Base-by-base conservation (phyloP, 768 basidiomycete species). In the Naganishia antarctica region DNA sequence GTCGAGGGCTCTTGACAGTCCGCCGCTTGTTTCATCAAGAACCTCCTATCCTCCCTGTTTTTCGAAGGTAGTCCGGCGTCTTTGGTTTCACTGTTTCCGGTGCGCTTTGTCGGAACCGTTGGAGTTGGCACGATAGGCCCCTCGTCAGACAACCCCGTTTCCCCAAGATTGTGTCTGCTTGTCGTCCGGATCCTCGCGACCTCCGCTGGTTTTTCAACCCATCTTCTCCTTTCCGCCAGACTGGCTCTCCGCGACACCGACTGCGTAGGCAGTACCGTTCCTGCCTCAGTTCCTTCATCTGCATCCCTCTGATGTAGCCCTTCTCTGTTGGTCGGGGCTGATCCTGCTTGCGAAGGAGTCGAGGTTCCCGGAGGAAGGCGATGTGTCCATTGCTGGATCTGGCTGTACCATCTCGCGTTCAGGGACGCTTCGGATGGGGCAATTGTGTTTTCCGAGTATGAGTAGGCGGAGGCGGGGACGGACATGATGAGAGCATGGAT, bases 391-490 rank as follows among this genome's bases (percentile, higher is more conserved):
- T 51, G 49, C 25, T 63, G 37, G 43, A 63, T 50, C 29, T 44
- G 62, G 34, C 41, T 57, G 50, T 53, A 57, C 62, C 62, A 63
- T 41, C 62, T 21, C 18, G 34, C 34, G 50, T 63, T 63, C 25
- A 63, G 40, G 15, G 62, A 63, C 21, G 51, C 46, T 37, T 63
- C 62, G 23, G 62, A 63, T 3, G 62, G 49, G 5, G 62, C 40
- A 18, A 63, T 11, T 12, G 49, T 63, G 34, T 57, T 31, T 7
- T 63, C 49, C 3, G 61, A 63, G 34, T 63, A 64, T 26, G 29
- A 43, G 43, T 44, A 64, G 13, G 37, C 26, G 7, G 51, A 53
- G 26, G 43, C 50, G 40, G 50, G 21, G 2, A n/a, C 25, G 13
- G 49, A 51, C 50, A 51, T 51, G 43, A n/a, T 5, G 43, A 15